phyloP scores from a whole-genome alignment of 345 rosid genomes.

The Limnanthes douglasii region DNA sequence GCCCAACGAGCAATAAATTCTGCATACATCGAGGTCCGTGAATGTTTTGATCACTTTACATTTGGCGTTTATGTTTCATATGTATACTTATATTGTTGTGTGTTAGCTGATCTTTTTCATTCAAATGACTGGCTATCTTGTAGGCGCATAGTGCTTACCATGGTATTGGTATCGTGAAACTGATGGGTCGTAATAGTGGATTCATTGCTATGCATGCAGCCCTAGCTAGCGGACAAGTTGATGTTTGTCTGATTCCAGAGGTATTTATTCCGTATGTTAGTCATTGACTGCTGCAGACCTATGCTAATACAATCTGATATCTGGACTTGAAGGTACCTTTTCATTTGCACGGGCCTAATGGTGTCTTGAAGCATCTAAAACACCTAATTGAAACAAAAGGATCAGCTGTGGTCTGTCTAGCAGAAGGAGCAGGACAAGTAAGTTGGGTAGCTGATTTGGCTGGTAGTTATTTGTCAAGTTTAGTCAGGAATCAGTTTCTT shows the following conservation, averaged over 20 bases:
- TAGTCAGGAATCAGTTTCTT: neutral
- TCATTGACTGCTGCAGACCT: neutral
- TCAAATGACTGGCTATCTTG: conserved; percentile 5
- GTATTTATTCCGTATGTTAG: conserved; percentile 17
- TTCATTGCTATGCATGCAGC: conserved; percentile 98
- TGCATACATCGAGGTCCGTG: conserved; percentile 84
- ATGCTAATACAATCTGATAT: conserved; percentile 3
- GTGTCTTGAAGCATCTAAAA: conserved; percentile 76
- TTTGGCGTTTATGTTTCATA: neutral
- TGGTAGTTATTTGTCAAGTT: neutral
- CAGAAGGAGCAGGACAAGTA: conserved; percentile 99
- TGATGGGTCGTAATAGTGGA: conserved; percentile 99
- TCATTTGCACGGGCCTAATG: conserved; percentile 77
- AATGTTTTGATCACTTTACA: conserved; percentile 1
- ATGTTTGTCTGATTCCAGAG: conserved; percentile 97
- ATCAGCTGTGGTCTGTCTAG: conserved; percentile 92
- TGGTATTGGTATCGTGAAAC: conserved; percentile 87
- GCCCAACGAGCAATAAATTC: conserved; percentile 97
- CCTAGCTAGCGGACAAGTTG: conserved; percentile 94
- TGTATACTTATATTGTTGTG: no score
- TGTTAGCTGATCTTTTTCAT: no score
- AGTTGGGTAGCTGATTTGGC: no score
- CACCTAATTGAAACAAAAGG: conserved; percentile 91
- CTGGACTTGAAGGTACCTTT: conserved; percentile 54
- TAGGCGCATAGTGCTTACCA: conserved; percentile 98